Evolutionary conservation across 1,139 yeast species (phyloP), one percentile per base, ranked within the genome.

Genomic region (Zygotorulaspora mrakii): DNA sequence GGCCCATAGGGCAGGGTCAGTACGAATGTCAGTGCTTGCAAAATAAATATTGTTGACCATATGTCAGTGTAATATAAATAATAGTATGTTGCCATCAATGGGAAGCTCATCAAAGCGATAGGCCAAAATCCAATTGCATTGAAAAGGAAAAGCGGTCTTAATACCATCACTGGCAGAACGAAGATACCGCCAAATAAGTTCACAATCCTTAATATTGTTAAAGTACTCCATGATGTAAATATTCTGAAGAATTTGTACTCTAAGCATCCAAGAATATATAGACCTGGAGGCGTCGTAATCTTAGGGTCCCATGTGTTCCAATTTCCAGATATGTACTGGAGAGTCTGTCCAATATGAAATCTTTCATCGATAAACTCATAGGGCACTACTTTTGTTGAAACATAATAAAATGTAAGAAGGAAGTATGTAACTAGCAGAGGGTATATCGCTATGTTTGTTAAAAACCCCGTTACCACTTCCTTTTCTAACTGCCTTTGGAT

Each of bases 271-370:
- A 88, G 54, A 7, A 73, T 48, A 56, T 91, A 91, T 25, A 91
- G 66, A 0, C 98, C 99, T 1, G 98, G 98, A 1, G 98, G 98
- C 0, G 98, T 91, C 2, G 98, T 91, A 59, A 94, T 87, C 59
- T 89, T 91, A 24, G 79, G 71, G 60, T 91, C 91, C 96, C 97
- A 91, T 1, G 67, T 55, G 10, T 49, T 45, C 65, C 80, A 87
- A 34, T 76, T 67, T 9, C 82, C 82, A 1, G 63, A 53, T 46
- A 87, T 76, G 57, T 84, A 89, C 25, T 68, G 69, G 43, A 76
- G 70, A 10, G 95, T 80, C 65, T 91, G 97, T 5, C 81, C 77
- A 23, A 85, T 69, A 57, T 91, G 98, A 63, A 91, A 91, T 12
- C 76, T 69, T 61, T 91, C 98, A 64, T 91, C 98, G 17, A 61